Conservation (phyloP, 352 stramenopile species). For the Globisporangium paroecandrum region DNA sequence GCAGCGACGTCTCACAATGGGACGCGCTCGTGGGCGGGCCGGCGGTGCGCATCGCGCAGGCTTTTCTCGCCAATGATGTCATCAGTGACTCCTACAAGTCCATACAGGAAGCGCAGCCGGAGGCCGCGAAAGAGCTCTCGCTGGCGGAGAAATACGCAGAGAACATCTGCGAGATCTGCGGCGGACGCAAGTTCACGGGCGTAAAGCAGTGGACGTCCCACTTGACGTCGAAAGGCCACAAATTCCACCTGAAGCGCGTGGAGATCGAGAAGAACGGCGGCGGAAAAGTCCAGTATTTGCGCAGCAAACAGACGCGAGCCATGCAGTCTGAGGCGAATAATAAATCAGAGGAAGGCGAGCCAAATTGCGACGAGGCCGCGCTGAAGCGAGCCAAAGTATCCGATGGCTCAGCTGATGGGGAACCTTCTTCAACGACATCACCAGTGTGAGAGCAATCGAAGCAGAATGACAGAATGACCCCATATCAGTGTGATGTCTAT, state of each 20-base stretch:
- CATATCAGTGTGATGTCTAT: not conserved
- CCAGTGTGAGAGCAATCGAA: not conserved
- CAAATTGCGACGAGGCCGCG: not conserved
- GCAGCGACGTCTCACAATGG: constrained; percentile 68
- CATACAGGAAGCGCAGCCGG: constrained; percentile 48
- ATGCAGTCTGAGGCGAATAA: not conserved
- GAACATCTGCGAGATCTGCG: constrained; percentile 56
- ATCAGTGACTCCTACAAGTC: constrained; percentile 30
- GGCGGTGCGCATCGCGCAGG: constrained; percentile 56
- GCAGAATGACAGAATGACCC: not conserved
- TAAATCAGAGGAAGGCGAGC: not conserved
- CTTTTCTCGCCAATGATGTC: constrained; percentile 40
- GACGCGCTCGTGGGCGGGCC: constrained; percentile 46
- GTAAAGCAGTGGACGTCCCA: constrained; percentile 70
- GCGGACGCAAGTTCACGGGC: constrained; percentile 61
- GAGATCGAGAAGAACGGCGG: constrained; percentile 41
- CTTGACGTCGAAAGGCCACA: constrained; percentile 77
- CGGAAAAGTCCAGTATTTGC: not conserved
- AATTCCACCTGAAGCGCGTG: constrained; percentile 73
- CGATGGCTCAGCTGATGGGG: not conserved
- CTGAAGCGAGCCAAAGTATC: constrained; percentile 7
- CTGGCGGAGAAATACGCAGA: constrained; percentile 63
- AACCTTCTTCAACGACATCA: not conserved
- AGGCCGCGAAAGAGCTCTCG: constrained; percentile 30
- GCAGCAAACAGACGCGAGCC: not conserved